Base-by-base conservation (phyloP, 192 early-diverging fungal species). In the Nowakowskiella sp. region DNA sequence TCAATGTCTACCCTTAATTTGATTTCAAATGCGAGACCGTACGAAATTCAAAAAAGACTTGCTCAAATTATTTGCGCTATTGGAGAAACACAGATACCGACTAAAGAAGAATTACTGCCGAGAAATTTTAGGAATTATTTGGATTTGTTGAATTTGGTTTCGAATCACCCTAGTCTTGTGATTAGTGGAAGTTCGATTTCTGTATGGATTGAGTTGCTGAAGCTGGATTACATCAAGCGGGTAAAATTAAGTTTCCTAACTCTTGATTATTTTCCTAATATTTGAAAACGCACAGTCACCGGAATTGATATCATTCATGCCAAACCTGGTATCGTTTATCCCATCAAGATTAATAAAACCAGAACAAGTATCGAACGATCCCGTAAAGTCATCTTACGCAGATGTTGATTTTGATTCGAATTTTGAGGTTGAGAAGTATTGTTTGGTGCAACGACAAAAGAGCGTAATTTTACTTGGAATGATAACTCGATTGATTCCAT, bases 101-200 rank as follows among this genome's bases (percentile, higher is more conserved):
- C n/a, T n/a, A n/a, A n/a, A n/a, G n/a, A n/a, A n/a, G n/a, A n/a
- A n/a, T n/a, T n/a, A n/a, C n/a, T n/a, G n/a, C n/a, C n/a, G n/a
- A n/a, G n/a, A n/a, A n/a, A 10, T 4, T 21, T 6, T 58, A 16
- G 0, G 39, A 70, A 59, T 7, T 70, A 54, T 47, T 29, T 70
- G 6, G 60, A 36, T n/a, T 31, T 70, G 10, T 10, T 66, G 42
- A 21, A 62, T 8, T 24, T 54, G 13, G 56, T 70, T 2, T 29
- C 44, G n/a, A 30, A 49, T 47, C 68, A 70, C 34, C 59, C 58
- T 7, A 66, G 63, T 6, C 42, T 57, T 6, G n/a, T 58, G 42
- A 30, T 70, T 39, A 44, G 60, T 2, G 55, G 56, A 6, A 53
- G 47, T 4, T 39, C 46, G 13, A 34, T 46, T 5, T 31, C 43